phyloP scores from a whole-genome alignment of 202 grass and related monocot species.

The Eragrostis tef region DNA sequence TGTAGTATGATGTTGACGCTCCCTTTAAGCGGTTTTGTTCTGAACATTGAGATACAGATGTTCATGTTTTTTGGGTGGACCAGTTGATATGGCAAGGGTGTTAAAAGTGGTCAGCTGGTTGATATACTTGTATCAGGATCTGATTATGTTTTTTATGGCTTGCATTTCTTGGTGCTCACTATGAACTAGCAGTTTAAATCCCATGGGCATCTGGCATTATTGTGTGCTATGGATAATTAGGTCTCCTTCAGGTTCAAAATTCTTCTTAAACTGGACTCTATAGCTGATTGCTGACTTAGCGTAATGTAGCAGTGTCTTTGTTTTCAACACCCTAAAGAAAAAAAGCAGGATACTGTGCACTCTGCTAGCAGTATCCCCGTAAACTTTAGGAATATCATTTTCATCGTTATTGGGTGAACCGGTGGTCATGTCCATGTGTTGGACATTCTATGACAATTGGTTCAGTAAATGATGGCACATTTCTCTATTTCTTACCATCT shows the following conservation, averaged over 20 bases:
- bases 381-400: constrained; percentile 52
- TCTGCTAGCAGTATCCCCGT: constrained; percentile 37
- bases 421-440: constrained; percentile 33
- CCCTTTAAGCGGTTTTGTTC: constrained; percentile 23
- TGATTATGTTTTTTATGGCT: constrained; percentile 22
- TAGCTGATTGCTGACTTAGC: not conserved
- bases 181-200: not conserved
- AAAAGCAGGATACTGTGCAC: constrained; percentile 56
- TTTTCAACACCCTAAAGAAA: constrained; percentile 36
- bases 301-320: not conserved
- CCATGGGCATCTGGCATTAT: not conserved
- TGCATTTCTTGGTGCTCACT: not conserved
- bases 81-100: not conserved
- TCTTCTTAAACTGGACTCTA: no score
- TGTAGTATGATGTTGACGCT: constrained; percentile 3
- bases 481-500: not conserved
- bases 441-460: constrained; percentile 44
- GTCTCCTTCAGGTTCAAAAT: no score
- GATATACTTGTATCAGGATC: not conserved
- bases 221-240: not conserved
- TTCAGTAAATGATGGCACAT: constrained; percentile 63
- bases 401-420: constrained; percentile 60
- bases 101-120: constrained; percentile 34
- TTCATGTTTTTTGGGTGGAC: constrained; percentile 48
- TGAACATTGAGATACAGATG: not conserved